These are phyloP conservation scores for Mrakiaceae sp. DNA, from an alignment of 1,284 basidiomycete genomes.

Conservation along the genomic window DNA sequence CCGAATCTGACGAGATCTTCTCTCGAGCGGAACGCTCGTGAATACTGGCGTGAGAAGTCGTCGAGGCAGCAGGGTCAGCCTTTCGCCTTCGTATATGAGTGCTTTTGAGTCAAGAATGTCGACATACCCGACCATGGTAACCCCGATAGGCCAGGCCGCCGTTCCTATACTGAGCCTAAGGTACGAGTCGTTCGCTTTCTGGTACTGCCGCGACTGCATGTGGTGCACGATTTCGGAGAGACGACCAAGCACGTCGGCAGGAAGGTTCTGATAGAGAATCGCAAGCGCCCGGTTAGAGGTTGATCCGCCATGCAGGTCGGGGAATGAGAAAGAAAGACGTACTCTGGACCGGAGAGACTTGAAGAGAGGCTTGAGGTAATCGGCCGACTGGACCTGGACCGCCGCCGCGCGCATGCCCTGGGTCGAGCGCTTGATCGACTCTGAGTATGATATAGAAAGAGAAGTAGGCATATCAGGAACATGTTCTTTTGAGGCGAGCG, in stretches of 20 bases:
- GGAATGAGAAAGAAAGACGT: slow-evolving; percentile 29
- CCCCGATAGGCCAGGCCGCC: slow-evolving; percentile 98
- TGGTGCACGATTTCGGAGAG: slow-evolving; percentile 92
- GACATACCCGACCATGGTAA: slow-evolving; percentile 91
- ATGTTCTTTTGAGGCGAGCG: slow-evolving; percentile 40
- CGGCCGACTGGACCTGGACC: slow-evolving; percentile 87
- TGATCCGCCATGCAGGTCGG: not conserved
- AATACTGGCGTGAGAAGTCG: slow-evolving; percentile 47
- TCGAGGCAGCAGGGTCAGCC: not conserved
- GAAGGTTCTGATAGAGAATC: slow-evolving; percentile 48
- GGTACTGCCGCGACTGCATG: slow-evolving; percentile 91
- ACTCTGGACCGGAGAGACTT: slow-evolving; percentile 75
- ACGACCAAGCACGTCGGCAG: slow-evolving; percentile 71
- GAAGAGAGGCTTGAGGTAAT: slow-evolving; percentile 95
- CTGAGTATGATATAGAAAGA: slow-evolving; percentile 21
- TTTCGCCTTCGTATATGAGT: not conserved
- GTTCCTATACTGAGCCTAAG: slow-evolving; percentile 94
- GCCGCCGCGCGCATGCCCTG: slow-evolving; percentile 92
- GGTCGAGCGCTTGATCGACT: slow-evolving; percentile 62
- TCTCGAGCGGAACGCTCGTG: slow-evolving; percentile 95
- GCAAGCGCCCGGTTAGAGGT: no score
- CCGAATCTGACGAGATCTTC: slow-evolving; percentile 91
- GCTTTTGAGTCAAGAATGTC: not conserved
- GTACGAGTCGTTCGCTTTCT: slow-evolving; percentile 92
- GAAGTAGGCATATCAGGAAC: not conserved